Percentiles rank a stretch among this genome's conserved stretches.
Conservation (phyloP, 176 grass and related monocot genomes). For the Oryza nivara region DNA sequence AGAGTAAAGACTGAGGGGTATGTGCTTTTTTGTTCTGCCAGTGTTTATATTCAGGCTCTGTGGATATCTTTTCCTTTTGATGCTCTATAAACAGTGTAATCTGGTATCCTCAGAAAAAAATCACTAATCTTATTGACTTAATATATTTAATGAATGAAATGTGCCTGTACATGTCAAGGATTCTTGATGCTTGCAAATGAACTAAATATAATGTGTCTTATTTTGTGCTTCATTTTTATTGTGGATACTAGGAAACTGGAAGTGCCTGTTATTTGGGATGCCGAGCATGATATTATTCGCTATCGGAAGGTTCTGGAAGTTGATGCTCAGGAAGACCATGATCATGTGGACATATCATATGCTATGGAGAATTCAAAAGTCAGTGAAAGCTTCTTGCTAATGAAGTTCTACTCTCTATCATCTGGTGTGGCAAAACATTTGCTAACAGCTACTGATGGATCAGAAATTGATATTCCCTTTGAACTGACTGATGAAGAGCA, state of each 20-base stretch:
- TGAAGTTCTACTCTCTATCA: constrained; percentile 92
- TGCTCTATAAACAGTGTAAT: neutral
- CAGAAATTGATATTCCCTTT: constrained; percentile 77
- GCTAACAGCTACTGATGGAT: constrained; percentile 78
- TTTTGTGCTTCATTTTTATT: constrained; percentile 23
- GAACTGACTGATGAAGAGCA: constrained; percentile 86
- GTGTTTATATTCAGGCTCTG: neutral
- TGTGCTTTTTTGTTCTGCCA: constrained; percentile 30
- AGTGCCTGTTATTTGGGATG: constrained; percentile 71
- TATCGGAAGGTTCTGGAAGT: constrained; percentile 50
- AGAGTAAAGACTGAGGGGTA: constrained; percentile 52
- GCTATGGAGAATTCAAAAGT: constrained; percentile 82
- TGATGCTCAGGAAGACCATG: constrained; percentile 42
- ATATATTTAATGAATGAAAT: constrained; percentile 1
- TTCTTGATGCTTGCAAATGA: neutral
- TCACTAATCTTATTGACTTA: neutral
- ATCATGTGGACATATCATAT: constrained; percentile 28
- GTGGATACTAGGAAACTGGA: constrained; percentile 58
- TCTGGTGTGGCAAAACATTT: constrained; percentile 72
- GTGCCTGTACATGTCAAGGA: neutral
- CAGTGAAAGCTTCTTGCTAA: constrained; percentile 79
- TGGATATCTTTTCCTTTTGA: constrained; percentile 14
- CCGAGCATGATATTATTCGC: constrained; percentile 46
- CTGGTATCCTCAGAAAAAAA: neutral
- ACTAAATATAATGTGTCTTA: neutral